Base-by-base conservation (phyloP, 345 rosid genomes). In the Carallia brachiata region DNA sequence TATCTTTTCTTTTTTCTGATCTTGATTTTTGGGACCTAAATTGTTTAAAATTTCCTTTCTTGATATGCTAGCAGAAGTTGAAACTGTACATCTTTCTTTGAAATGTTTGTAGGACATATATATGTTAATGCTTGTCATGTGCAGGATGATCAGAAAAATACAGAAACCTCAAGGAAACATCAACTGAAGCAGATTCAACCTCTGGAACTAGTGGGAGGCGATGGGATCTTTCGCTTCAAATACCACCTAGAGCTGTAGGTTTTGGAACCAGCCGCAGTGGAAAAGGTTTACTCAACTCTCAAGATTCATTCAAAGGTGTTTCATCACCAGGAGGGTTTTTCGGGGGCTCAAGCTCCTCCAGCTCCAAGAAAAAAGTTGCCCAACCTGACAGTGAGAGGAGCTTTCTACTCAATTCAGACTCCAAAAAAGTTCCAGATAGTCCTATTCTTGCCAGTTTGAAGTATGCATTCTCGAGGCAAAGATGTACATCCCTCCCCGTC, bases 401-500 rank as follows among this genome's bases (percentile, higher is more conserved):
- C 78, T 84, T 74, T 62, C 87, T 94, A 58, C 92, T 94, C 59
- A 77, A 67, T 76, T 77, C 88, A 0, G 86, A 78, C 74, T 67
- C 81, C 69, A 84, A 75, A 79, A 63, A 76, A 44, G 55, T 84
- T 19, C 82, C 78, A 18, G 88, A 78, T 68, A 88, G 85, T 73
- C 77, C 91, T 67, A 77, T 52, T 50, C 30, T 78, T 40, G 62
- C 86, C 60, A 50, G 62, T 73, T 68, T 86, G 27, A 67, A 79
- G 68, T 65, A 87, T 10, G 74, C 88, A 2, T 82, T 84, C 65
- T 74, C 79, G 74, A 82, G 97, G 97, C 70, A 86, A 72, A 85
- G 84, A 81, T 87, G 96, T 66, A 62, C 85, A 36, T 94, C 98
- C 27, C 95, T 91, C 76, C 98, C 97, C 3, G 87, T 80, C 67